These are phyloP conservation scores for Dryas integrifolia DNA, from an alignment of 331 rosid species.

Conservation along the genomic window DNA sequence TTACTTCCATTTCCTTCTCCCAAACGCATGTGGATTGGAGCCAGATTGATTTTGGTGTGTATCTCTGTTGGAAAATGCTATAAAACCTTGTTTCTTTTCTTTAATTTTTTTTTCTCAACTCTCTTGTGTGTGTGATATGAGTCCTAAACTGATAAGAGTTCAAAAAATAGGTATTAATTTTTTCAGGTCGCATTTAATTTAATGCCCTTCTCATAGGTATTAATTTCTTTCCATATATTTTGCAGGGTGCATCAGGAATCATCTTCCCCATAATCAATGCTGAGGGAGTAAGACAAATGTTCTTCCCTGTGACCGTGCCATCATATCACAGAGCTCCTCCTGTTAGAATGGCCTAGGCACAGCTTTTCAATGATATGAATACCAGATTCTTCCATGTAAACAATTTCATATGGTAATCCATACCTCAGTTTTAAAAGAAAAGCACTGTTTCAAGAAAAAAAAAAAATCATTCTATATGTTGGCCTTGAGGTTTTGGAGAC, in stretches of 20 bases:
- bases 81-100: background rate
- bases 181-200: no score
- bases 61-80: background rate
- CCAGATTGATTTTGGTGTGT: slow-evolving; percentile 18
- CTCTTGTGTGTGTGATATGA: no score
- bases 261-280: slow-evolving; percentile 49
- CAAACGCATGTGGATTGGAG: slow-evolving; percentile 18
- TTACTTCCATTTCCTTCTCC: slow-evolving; percentile 33
- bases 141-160: no score
- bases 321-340: slow-evolving; percentile 28
- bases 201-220: background rate
- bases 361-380: no score
- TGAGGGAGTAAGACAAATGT: slow-evolving; percentile 53
- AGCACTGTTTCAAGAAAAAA: no score
- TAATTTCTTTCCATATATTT: background rate
- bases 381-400: no score
- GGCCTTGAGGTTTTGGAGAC: no score
- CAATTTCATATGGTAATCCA: no score
- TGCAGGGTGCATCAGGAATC: slow-evolving; percentile 44
- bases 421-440: no score
- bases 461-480: no score
- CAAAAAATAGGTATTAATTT: no score
- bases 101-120: no score
- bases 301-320: slow-evolving; percentile 35
- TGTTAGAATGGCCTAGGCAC: background rate